These are phyloP conservation scores for Nitzschia palea DNA, from an alignment of 108 stramenopile genomes.

Conservation along the genomic window DNA sequence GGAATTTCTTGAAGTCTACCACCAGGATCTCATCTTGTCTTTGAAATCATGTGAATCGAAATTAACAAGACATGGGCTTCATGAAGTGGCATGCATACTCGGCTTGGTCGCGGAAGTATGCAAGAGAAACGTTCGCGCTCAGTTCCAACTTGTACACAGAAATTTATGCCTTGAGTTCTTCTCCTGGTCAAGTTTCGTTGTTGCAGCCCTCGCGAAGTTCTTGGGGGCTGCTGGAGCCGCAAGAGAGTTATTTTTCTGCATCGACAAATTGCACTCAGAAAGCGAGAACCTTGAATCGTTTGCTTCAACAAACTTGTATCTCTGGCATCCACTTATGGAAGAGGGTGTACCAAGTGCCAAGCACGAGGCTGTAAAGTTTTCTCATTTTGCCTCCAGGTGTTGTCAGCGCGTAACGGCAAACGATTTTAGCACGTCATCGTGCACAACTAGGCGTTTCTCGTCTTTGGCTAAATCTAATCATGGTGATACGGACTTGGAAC, in stretches of 20 bases:
- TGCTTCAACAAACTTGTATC: not conserved
- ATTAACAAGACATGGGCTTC: constrained; percentile 20
- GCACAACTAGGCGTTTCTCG: constrained; percentile 12
- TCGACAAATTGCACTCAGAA: constrained; percentile 38
- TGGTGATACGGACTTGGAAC: constrained; percentile 37
- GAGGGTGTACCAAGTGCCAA: constrained; percentile 63
- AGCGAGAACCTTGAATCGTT: constrained; percentile 11
- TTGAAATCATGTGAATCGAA: constrained; percentile 24
- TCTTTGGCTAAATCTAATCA: constrained; percentile 17
- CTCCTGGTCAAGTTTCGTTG: constrained; percentile 11
- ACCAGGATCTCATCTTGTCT: constrained; percentile 5
- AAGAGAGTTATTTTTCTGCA: constrained; percentile 55
- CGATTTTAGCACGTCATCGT: constrained; percentile 43
- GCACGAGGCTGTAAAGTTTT: constrained; percentile 67
- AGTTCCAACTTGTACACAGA: constrained; percentile 8
- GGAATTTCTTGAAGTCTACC: constrained; percentile 31
- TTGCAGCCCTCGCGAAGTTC: constrained; percentile 34
- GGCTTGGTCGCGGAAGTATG: constrained; percentile 29
- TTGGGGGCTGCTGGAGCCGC: constrained; percentile 68
- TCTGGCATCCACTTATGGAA: constrained; percentile 13
- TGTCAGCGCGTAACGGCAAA: constrained; percentile 44
- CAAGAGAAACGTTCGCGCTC: constrained; percentile 9
- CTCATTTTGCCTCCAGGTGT: constrained; percentile 58
- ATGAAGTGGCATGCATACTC: constrained; percentile 29
- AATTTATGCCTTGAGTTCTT: constrained; percentile 19